A percentile compares a stretch with the other conserved stretches of the same genome.
Evolutionary conservation across 768 basidiomycete species (phyloP).

Genomic region (Suillus brevipes): DNA sequence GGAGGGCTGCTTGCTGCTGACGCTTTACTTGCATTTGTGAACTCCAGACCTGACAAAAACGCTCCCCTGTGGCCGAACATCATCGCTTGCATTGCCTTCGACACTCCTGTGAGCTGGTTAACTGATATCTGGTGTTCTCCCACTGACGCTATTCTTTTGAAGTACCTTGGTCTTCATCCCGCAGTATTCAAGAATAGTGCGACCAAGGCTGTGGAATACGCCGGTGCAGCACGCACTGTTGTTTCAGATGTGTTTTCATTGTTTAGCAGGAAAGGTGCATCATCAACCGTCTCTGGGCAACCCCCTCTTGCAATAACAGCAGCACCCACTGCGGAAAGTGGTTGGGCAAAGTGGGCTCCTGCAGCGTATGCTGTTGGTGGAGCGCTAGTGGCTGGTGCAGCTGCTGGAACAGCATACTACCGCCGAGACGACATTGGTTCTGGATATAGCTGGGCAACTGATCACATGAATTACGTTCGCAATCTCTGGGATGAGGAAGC

Average conservation of each 20-base stretch:
- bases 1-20: conserved; percentile 90
- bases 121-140: background rate
- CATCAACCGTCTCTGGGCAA: conserved; percentile 27
- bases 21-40: conserved; percentile 69
- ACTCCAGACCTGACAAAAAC: conserved; percentile 59
- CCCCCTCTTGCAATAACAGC: conserved; percentile 34
- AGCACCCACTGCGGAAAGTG: conserved; percentile 26
- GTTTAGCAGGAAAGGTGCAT: conserved; percentile 46
- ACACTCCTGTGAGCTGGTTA: conserved; percentile 77
- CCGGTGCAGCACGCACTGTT: conserved; percentile 61
- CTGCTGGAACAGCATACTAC: conserved; percentile 83
- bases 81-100: conserved; percentile 81
- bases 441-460: conserved; percentile 74
- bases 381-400: conserved; percentile 76
- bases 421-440: conserved; percentile 71
- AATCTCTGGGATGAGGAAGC: conserved; percentile 78
- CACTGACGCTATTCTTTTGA: conserved; percentile 7
- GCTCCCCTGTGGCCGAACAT: conserved; percentile 88
- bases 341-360: conserved; percentile 68
- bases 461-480: conserved; percentile 89
- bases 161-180: conserved; percentile 91
- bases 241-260: conserved; percentile 62
- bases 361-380: conserved; percentile 73
- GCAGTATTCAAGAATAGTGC: conserved; percentile 82
- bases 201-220: conserved; percentile 71